Evolutionary conservation across 345 rosid species (phyloP).

Genomic region (Citrus maxima): DNA sequence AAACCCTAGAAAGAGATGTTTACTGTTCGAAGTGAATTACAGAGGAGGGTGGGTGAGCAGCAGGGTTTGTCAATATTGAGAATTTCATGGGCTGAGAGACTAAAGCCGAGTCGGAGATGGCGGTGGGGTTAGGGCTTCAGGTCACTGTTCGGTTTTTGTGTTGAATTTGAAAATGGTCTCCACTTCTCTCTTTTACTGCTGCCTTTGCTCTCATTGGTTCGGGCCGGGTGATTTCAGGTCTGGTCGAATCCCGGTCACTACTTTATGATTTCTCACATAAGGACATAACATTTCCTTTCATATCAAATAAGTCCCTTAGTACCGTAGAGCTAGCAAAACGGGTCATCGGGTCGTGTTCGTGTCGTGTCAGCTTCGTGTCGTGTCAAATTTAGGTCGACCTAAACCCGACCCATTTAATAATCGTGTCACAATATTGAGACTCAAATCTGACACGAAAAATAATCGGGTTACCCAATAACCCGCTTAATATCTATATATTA

Average conservation of each 20-base stretch:
- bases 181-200: neutral
- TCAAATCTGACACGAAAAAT: too few relatives aligned
- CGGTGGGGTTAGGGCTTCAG: conserved; percentile 14
- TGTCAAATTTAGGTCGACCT: too few relatives aligned
- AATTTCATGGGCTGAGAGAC: neutral
- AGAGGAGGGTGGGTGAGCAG: neutral
- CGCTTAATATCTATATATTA: too few relatives aligned
- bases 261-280: too few relatives aligned
- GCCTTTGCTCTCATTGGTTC: neutral
- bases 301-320: too few relatives aligned
- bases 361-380: too few relatives aligned
- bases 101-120: too few relatives aligned
- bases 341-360: too few relatives aligned
- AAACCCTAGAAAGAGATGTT: conserved; percentile 14
- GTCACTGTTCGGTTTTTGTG: neutral
- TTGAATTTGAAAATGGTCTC: neutral
- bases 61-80: neutral
- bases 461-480: rapidly evolving
- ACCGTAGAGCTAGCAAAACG: too few relatives aligned
- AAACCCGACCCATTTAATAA: rapidly evolving
- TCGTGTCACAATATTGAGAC: too few relatives aligned
- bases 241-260: neutral
- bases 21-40: neutral
- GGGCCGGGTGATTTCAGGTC: neutral
- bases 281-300: too few relatives aligned